Evolutionary conservation across 2,329 filamentous ascomycete genomes (phyloP), one percentile per base, ranked within the genome.

Genomic region (Didymellaceae sp.): DNA sequence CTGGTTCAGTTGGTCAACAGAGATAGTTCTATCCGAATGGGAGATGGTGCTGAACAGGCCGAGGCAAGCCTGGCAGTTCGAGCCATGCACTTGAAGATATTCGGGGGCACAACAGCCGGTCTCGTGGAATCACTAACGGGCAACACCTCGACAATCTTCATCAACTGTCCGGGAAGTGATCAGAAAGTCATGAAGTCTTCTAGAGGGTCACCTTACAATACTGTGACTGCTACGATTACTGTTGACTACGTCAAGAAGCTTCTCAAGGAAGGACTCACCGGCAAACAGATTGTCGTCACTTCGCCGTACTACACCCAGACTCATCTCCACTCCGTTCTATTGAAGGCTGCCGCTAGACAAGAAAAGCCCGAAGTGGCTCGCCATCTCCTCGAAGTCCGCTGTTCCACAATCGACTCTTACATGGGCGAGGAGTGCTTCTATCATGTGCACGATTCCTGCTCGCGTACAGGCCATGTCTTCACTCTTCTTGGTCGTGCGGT

Each of bases 21-120:
- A 45, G 32, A 43, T 43, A 35, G 20, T 34, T 49, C 48, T 55
- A 63, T 75, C 68, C 26, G n/a, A 13, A 66, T 74, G 31, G 5
- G 31, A 5, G 17, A 33, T 9, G n/a, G 14, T 11, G 31, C n/a
- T 16, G 16, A 5, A 3, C 14, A n/a, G 5, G 26, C 11, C 10
- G 10, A 7, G n/a, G 26, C 11, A 13, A 28, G 10, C n/a, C 10
- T 9, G 5, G 6, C 10, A 5, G 26, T 28, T 13, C 26, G 26
- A 13, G 26, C 11, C 10, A 13, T 28, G 10, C 26, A 28, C 26
- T 13, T 13, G 26, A 13, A 5, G 10, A 28, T 28, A 8, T 28
- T 28, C n/a, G n/a, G n/a, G n/a, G n/a, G n/a, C n/a, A n/a, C n/a
- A n/a, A n/a, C n/a, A n/a, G n/a, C n/a, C n/a, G n/a, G n/a, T n/a